Base-by-base conservation (phyloP, 257 asterid genomes). In the Orobanche coerulescens region DNA sequence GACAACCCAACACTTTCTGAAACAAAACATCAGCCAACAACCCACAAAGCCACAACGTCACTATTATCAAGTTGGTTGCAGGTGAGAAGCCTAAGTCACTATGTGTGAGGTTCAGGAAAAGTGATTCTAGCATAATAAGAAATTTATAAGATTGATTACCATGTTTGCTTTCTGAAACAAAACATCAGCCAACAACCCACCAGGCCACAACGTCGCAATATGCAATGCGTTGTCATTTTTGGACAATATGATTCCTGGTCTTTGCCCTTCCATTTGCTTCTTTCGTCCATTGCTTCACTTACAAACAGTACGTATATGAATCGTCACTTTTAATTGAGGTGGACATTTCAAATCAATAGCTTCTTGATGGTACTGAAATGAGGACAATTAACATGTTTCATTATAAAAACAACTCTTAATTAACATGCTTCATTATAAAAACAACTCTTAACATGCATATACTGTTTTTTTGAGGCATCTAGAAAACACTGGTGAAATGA, bases 311-410 rank as follows among this genome's bases (percentile, higher is more conserved):
- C 26, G 43, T 5, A 6, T 12, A 33, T 42, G 58, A 49, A 53
- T 63, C 50, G 66, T 55, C 58, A 67, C 58, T 56, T 56, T 52
- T n/a, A 33, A 51, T 26, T 54, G 56, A 46, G 25, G 34, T 26
- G 23, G 37, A 25, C 47, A 58, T 30, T 39, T 42, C 46, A 58
- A 64, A 33, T 64, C 65, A 26, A 51, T 36, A 48, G 42, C 46
- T 57, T 57, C 53, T 37, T 64, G 15, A 24, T 20, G 18, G 6
- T 61, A 20, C 25, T 23, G 51, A 19, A 16, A 55, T 56, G 60
- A 47, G 25, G 13, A 62, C 10, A 48, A 49, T 0, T 26, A 40
- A 26, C n/a, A n/a, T n/a, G n/a, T n/a, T n/a, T n/a, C n/a, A n/a
- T n/a, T n/a, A n/a, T n/a, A n/a, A n/a, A n/a, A n/a, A n/a, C n/a